phyloP scores from a whole-genome alignment of 345 rosid genomes.

The Rhodamnia rubescens region DNA sequence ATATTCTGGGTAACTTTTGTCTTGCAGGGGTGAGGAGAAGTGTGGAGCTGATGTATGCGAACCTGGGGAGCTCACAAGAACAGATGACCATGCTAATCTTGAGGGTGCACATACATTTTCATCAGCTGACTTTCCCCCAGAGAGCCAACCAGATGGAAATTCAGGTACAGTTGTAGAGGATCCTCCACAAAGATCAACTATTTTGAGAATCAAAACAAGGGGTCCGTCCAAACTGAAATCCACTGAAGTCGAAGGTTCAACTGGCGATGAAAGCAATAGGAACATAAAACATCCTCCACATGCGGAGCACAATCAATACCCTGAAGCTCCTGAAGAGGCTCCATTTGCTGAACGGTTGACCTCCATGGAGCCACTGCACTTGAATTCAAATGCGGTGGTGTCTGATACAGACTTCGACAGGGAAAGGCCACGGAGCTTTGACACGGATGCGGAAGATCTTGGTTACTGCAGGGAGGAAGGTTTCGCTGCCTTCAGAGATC shows the following conservation, averaged over 20 bases:
- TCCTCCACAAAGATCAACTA: constrained; percentile 33
- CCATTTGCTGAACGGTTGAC: constrained; percentile 17
- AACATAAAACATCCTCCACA: constrained; percentile 11
- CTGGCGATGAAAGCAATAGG: constrained; percentile 11
- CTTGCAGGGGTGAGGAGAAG: constrained; percentile 39
- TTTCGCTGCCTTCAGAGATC: constrained; percentile 4
- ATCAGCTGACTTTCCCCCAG: background rate
- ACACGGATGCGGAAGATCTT: constrained; percentile 11
- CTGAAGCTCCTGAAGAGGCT: constrained; percentile 7
- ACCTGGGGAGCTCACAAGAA: constrained; percentile 6
- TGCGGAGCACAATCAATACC: constrained; percentile 7
- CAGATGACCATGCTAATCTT: constrained; percentile 3
- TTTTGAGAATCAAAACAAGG: constrained; percentile 49
- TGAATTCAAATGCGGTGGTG: constrained; percentile 5
- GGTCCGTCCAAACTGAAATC: constrained; percentile 26
- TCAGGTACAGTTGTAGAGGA: background rate
- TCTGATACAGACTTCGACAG: background rate
- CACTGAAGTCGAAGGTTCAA: constrained; percentile 20
- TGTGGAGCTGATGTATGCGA: constrained; percentile 14
- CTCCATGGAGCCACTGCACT: constrained; percentile 4
- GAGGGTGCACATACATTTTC: constrained; percentile 10
- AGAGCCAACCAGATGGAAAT: background rate
- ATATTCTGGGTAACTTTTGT: constrained; percentile 3
- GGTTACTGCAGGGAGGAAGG: constrained; percentile 14
- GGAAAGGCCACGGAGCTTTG: constrained; percentile 3